Evolutionary conservation across 2,329 filamentous ascomycete species (phyloP).

Genomic region (Colletotrichum chlorophyti): DNA sequence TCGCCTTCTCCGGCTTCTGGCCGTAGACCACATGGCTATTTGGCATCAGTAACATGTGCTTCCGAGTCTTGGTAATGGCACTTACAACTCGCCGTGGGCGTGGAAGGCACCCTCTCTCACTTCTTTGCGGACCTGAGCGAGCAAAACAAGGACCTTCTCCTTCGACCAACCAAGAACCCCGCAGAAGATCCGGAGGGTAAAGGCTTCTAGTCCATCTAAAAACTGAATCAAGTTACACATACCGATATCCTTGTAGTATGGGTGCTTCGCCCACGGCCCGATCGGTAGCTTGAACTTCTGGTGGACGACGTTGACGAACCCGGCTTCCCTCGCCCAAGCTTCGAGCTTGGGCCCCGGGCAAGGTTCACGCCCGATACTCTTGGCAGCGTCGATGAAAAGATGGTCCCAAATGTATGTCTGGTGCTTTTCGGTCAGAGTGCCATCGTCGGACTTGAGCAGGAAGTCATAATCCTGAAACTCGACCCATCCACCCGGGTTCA

Average conservation of each 20-base stretch:
- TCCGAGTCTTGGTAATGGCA: not conserved
- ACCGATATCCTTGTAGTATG: constrained; percentile 38
- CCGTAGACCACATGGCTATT: constrained; percentile 25
- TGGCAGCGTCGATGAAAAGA: not conserved
- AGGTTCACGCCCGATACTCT: constrained; percentile 31
- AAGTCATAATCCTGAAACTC: constrained; percentile 35
- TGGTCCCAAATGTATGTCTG: constrained; percentile 30
- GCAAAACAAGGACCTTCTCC: constrained; percentile 36
- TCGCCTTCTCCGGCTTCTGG: constrained; percentile 5
- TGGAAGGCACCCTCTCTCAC: constrained; percentile 36
- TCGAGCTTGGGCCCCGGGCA: constrained; percentile 34
- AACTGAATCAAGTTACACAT: constrained; percentile 25
- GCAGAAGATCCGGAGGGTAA: constrained; percentile 36
- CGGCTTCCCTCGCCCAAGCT: constrained; percentile 38
- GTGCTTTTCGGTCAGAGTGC: constrained; percentile 30
- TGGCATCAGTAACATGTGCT: not conserved
- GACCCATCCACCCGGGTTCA: constrained; percentile 43
- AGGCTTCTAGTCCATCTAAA: constrained; percentile 32
- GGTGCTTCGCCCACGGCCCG: constrained; percentile 44
- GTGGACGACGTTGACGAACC: constrained; percentile 43
- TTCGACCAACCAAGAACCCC: constrained; percentile 36
- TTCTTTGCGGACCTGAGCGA: constrained; percentile 37
- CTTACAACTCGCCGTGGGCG: constrained; percentile 32
- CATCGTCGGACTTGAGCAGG: constrained; percentile 35
- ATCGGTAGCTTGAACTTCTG: constrained; percentile 39